phyloP scores from a whole-genome alignment of 495 filamentous ascomycete species.

The Tuber magnatum region DNA sequence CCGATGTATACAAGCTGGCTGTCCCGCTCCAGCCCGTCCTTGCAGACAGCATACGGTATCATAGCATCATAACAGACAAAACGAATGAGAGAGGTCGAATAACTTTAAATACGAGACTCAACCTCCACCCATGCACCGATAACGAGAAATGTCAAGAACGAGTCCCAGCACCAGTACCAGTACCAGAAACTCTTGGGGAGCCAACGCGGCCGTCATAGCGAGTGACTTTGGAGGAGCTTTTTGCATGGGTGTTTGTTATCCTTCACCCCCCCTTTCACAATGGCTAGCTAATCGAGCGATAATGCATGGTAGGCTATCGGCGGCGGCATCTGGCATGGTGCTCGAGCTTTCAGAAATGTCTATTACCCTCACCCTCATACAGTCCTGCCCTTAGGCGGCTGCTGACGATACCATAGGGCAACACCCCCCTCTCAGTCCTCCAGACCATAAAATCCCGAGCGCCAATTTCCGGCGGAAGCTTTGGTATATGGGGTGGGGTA shows the following conservation, averaged over 20 bases:
- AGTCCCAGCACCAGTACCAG: background rate
- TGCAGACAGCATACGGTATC: no score
- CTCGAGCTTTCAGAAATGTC: conserved; percentile 86
- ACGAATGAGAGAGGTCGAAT: background rate
- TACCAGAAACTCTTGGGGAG: background rate
- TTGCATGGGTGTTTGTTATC: conserved; percentile 77
- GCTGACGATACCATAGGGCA: background rate
- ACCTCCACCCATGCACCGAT: background rate
- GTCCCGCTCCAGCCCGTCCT: background rate
- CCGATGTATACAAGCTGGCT: background rate
- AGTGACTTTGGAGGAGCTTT: conserved; percentile 98
- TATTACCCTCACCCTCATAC: conserved; percentile 41
- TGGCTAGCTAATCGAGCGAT: conserved; percentile 9
- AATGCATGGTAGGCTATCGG: conserved; percentile 61
- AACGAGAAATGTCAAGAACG: background rate
- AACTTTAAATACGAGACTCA: background rate
- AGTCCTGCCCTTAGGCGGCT: background rate
- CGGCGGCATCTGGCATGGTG: conserved; percentile 93
- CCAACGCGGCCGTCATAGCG: conserved; percentile 55
- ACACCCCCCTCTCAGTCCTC: conserved; percentile 50
- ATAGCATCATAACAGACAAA: background rate
- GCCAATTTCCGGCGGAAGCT: conserved; percentile 93
- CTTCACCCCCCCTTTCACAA: background rate
- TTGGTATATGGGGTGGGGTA: conserved; percentile 91
- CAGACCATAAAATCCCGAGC: conserved; percentile 96